Conservation (phyloP, 352 stramenopile genomes). For the Globisporangium radiosum region DNA sequence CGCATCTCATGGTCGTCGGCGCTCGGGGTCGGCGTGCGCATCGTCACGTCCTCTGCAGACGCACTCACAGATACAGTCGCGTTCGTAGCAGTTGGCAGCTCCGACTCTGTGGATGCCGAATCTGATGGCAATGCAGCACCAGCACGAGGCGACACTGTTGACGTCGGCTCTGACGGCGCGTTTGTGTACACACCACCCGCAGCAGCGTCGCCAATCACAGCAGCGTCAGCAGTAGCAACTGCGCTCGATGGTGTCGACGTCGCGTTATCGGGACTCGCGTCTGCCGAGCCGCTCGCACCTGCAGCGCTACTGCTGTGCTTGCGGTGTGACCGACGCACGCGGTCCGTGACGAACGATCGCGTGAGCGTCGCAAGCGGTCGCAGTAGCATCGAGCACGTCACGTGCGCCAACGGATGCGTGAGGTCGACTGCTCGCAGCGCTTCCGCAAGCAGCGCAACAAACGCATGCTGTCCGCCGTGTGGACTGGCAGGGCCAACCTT, state of each 20-base stretch:
- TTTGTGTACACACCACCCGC: not conserved
- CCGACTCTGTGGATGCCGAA: not conserved
- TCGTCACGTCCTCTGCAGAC: constrained; percentile 53
- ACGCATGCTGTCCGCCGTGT: constrained; percentile 58
- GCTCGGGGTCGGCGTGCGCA: constrained; percentile 45
- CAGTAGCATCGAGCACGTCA: constrained; percentile 73
- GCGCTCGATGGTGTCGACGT: not conserved
- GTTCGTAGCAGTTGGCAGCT: not conserved
- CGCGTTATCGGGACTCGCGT: no score
- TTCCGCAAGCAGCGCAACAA: constrained; percentile 72
- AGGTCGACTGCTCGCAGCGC: constrained; percentile 72
- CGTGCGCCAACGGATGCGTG: constrained; percentile 65
- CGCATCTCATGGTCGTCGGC: constrained; percentile 54
- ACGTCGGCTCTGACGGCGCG: not conserved
- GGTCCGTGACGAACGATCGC: constrained; percentile 73
- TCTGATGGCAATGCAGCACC: no score
- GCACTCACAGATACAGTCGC: not conserved
- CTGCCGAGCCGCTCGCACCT: not conserved
- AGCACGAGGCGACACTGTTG: not conserved
- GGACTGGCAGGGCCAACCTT: constrained; percentile 64
- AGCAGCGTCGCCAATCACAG: not conserved
- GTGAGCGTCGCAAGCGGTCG: constrained; percentile 76
- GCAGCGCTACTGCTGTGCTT: constrained; percentile 23
- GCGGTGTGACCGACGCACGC: constrained; percentile 54
- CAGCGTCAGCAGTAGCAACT: not conserved